These are phyloP conservation scores for Mimosa pudica DNA, from an alignment of 306 rosid genomes.

Conservation along the genomic window DNA sequence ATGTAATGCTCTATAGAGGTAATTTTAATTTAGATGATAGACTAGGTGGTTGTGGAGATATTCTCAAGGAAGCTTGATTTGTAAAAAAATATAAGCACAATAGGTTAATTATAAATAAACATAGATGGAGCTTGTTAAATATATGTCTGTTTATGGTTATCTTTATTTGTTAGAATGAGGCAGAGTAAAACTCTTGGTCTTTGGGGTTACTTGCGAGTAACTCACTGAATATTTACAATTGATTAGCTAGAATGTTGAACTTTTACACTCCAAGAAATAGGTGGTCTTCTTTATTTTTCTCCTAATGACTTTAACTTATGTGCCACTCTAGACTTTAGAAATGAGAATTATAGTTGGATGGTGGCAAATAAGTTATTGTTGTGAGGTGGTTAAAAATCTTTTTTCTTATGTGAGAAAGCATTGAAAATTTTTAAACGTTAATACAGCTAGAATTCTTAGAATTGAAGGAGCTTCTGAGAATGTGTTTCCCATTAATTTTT, in stretches of 20 bases:
- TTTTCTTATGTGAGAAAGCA: neutral
- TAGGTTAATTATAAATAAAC: neutral
- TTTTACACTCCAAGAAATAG: neutral
- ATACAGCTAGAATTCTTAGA: neutral
- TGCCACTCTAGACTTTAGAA: neutral
- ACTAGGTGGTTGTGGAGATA: neutral
- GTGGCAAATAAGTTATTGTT: neutral
- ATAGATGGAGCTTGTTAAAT: neutral
- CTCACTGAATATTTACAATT: neutral
- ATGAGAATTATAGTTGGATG: neutral
- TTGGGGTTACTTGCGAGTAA: neutral
- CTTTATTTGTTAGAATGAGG: neutral
- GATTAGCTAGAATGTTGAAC: neutral
- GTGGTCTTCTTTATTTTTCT: neutral
- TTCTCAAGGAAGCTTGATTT: neutral
- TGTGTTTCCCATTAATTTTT: neutral
- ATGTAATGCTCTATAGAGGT: slow-evolving; percentile 11
- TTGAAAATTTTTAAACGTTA: neutral
- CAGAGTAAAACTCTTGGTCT: neutral
- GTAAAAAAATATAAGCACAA: neutral
- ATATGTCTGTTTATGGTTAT: neutral
- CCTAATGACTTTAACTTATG: neutral
- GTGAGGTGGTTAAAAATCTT: neutral
- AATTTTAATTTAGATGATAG: slow-evolving; percentile 15
- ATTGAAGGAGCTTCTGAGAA: neutral